Percentiles rank a stretch among this genome's conserved stretches.
Conservation (phyloP, 768 basidiomycete species). For the Mrakia frigida region DNA sequence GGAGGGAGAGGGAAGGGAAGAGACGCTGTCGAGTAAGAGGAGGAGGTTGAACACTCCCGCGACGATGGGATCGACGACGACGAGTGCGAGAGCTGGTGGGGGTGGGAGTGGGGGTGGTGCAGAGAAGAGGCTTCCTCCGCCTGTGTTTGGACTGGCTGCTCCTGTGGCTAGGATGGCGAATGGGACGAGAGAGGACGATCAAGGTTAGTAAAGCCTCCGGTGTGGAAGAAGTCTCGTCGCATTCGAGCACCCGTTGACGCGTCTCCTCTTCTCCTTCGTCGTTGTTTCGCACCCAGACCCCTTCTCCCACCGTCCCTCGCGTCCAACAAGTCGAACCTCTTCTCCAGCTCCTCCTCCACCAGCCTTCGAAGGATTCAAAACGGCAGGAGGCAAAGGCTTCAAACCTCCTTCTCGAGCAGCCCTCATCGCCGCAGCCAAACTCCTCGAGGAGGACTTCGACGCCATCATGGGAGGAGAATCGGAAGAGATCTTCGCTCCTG, state of each 20-base stretch:
- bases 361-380: slow-evolving; percentile 15
- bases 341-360: not conserved
- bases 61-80: not conserved
- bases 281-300: not conserved
- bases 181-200: not conserved
- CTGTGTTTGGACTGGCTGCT: not conserved
- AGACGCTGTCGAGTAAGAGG: not conserved
- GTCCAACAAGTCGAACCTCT: not conserved
- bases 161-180: not conserved
- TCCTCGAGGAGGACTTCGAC: slow-evolving; percentile 7
- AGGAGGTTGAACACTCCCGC: slow-evolving; percentile 9
- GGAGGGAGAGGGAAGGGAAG: not conserved
- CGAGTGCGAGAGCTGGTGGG: not conserved
- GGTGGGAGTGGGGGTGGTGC: not conserved
- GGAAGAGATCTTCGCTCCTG: not conserved
- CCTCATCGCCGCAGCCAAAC: slow-evolving; percentile 18
- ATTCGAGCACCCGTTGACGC: not conserved
- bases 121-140: not conserved
- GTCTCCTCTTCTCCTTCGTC: not conserved
- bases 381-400: slow-evolving; percentile 20
- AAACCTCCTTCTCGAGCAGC: slow-evolving; percentile 18
- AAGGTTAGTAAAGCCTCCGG: no score
- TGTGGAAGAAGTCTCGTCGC: no score
- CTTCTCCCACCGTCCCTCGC: not conserved
- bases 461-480: not conserved